Evolutionary conservation across 192 early-diverging fungal species (phyloP).

Genomic region (Backusella parvicylindrica): DNA sequence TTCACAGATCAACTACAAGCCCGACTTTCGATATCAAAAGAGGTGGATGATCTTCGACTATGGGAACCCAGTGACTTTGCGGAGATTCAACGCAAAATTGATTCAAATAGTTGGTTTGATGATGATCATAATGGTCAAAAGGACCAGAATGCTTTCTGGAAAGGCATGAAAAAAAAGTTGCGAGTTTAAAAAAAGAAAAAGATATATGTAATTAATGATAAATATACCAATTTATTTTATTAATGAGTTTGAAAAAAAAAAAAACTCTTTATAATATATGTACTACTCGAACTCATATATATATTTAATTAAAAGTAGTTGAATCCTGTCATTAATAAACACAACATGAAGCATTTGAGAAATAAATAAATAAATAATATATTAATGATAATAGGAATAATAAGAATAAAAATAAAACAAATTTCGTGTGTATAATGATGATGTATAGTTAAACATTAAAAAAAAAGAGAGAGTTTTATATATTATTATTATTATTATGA

Average conservation of each 20-base stretch:
- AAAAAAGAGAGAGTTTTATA: neutral
- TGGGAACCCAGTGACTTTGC: conserved; percentile 15
- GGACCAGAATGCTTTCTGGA: conserved; percentile 14
- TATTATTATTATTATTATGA: too few species aligned
- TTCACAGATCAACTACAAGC: conserved; percentile 16
- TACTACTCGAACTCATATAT: too few species aligned
- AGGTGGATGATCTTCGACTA: conserved; percentile 12
- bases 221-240: neutral
- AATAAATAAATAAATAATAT: too few species aligned
- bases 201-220: neutral
- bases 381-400: too few species aligned
- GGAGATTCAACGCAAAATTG: conserved; percentile 10
- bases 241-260: neutral
- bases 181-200: neutral
- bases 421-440: too few species aligned
- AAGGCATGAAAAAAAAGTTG: conserved; percentile 23
- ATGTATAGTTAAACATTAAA: neutral
- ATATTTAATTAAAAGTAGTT: too few species aligned
- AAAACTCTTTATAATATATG: neutral
- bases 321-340: too few species aligned
- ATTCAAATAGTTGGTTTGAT: conserved; percentile 6
- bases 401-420: too few species aligned
- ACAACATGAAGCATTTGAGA: too few species aligned
- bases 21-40: conserved; percentile 12
- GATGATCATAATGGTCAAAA: neutral